A percentile compares a stretch with the other conserved stretches of the same genome.
These are phyloP conservation scores for Brettanomyces custersianus DNA, from an alignment of 805 yeast genomes.

Conservation along the genomic window DNA sequence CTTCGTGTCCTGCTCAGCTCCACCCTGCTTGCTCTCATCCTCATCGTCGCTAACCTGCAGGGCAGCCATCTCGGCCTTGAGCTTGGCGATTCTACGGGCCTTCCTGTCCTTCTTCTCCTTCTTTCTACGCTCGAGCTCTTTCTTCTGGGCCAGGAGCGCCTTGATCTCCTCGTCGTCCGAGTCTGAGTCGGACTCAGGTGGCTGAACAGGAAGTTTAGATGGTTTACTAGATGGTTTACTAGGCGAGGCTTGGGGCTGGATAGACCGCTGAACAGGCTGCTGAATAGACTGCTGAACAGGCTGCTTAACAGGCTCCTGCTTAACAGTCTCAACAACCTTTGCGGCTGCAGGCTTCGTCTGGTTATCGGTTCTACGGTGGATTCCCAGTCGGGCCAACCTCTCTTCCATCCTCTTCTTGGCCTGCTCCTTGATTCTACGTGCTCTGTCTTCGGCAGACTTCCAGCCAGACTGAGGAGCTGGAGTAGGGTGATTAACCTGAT, in stretches of 20 bases:
- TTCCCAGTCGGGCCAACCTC: constrained; percentile 72
- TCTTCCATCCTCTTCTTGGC: constrained; percentile 79
- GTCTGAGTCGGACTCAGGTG: constrained; percentile 21
- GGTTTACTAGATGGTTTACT: constrained; percentile 1
- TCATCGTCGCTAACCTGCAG: constrained; percentile 34
- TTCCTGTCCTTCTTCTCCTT: constrained; percentile 38
- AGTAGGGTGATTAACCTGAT: constrained; percentile 1
- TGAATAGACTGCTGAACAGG: constrained; percentile 4
- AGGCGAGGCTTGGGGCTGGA: constrained; percentile 4
- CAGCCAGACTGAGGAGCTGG: constrained; percentile 3
- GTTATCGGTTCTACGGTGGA: constrained; percentile 15
- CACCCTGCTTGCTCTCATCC: constrained; percentile 9
- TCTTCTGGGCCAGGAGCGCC: constrained; percentile 38
- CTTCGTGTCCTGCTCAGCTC: constrained; percentile 7
- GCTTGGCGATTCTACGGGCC: constrained; percentile 49
- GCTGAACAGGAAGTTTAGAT: constrained; percentile 10
- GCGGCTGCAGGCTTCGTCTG: neutral
- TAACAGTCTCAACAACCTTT: neutral
- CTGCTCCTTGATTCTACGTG: constrained; percentile 77
- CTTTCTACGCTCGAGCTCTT: constrained; percentile 30
- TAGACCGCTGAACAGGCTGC: constrained; percentile 8
- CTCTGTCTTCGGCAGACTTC: constrained; percentile 51
- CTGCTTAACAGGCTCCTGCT: neutral
- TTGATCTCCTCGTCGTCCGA: constrained; percentile 40
- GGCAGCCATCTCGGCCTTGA: constrained; percentile 52